Base-by-base conservation (phyloP, 768 basidiomycete genomes). In the Coprinopsis strossmayeri region DNA sequence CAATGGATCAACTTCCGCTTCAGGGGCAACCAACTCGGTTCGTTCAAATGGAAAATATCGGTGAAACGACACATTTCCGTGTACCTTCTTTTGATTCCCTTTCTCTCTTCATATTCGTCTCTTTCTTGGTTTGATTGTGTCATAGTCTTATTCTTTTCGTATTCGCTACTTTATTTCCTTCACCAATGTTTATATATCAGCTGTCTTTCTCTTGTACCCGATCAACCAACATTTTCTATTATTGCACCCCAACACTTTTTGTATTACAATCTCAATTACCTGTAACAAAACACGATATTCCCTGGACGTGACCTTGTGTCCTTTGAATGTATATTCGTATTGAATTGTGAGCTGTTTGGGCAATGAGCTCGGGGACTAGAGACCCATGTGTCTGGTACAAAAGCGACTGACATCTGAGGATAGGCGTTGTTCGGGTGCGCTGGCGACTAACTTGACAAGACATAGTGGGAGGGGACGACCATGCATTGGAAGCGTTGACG, bases 41-140 rank as follows among this genome's bases (percentile, higher is more conserved):
- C 76, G 78, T 62, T 66, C 77, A 23, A 84, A 82, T 51, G 82
- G 80, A 56, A 85, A 84, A 63, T 67, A 73, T 60, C 77, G 82
- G 60, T 82, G 69, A 79, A 60, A 53, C 44, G 48, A 27, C 40
- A 45, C 48, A 52, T 59, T 51, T 50, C 38, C 53, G 53, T 40
- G 55, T 57, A 59, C 48, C 53, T 55, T 59, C 60, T 50, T 55
- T 52, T 51, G 41, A 51, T 42, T 38, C 49, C 30, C 50, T 39
- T 39, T 51, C 30, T 48, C 15, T 34, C 45, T 55, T 26, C 44
- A 37, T 53, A 49, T 52, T 41, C 53, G 52, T 51, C 52, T 59
- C 49, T 40, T 57, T 51, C 35, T 44, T 38, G 35, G 35, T 10
- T 38, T 11, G 11, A 5, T 38, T 18, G 35, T 18, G 24, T 39